Percentiles rank a stretch among this genome's conserved stretches.
These are phyloP conservation scores for Torulaspora indica DNA, from an alignment of 805 yeast genomes.

Conservation along the genomic window DNA sequence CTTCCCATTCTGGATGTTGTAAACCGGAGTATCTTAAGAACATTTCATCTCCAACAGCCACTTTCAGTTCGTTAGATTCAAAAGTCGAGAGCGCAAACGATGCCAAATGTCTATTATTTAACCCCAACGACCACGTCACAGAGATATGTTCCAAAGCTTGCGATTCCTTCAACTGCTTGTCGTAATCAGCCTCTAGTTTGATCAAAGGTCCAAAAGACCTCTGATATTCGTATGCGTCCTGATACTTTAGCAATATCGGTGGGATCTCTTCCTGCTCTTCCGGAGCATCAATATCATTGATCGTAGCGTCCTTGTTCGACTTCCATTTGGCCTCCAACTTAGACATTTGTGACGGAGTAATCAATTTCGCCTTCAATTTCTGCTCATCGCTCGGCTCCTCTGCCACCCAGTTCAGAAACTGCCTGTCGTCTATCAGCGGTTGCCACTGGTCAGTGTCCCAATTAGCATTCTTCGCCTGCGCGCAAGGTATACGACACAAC, in stretches of 20 bases:
- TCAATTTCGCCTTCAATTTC: constrained; percentile 47
- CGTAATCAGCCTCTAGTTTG: constrained; percentile 76
- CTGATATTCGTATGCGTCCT: constrained; percentile 82
- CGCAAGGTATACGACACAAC: constrained; percentile 83
- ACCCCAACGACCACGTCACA: constrained; percentile 68
- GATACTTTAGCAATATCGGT: constrained; percentile 71
- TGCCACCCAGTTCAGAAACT: constrained; percentile 78
- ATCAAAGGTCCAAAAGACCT: constrained; percentile 79
- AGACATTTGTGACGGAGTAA: constrained; percentile 60
- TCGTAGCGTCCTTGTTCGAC: constrained; percentile 61
- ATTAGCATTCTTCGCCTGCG: constrained; percentile 64
- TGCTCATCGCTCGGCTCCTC: constrained; percentile 64
- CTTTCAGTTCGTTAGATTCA: constrained; percentile 60
- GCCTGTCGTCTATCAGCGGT: constrained; percentile 73
- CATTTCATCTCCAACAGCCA: constrained; percentile 84
- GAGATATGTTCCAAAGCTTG: constrained; percentile 69
- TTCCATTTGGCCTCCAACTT: constrained; percentile 81
- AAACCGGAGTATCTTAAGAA: constrained; percentile 58
- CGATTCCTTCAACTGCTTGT: constrained; percentile 66
- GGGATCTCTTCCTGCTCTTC: constrained; percentile 55
- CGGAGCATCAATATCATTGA: constrained; percentile 56
- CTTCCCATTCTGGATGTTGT: constrained; percentile 62
- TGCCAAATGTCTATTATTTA: constrained; percentile 61
- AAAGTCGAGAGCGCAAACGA: constrained; percentile 63
- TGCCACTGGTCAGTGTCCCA: constrained; percentile 93